phyloP scores from a whole-genome alignment of 768 basidiomycete species.

The Boletus reticuloceps region DNA sequence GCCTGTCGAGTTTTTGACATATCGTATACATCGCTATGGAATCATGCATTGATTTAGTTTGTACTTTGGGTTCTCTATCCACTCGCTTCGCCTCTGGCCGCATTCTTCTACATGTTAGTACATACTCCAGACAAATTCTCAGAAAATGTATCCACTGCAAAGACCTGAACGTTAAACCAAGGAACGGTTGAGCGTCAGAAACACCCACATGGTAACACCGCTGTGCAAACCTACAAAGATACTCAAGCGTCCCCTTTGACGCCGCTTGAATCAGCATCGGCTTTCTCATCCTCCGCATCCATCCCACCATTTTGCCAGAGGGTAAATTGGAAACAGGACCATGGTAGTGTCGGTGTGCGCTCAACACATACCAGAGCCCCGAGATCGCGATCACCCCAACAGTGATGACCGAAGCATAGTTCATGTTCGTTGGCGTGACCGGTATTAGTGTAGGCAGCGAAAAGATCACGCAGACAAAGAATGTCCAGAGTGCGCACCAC shows the following conservation, averaged over 20 bases:
- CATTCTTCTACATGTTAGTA: neutral
- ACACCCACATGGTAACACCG: no score
- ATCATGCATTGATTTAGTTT: neutral
- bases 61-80: no score
- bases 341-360: conserved; percentile 53
- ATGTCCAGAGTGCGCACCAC: conserved; percentile 45
- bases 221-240: neutral
- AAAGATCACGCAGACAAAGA: conserved; percentile 47
- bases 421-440: conserved; percentile 48
- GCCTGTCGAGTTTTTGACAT: conserved; percentile 36
- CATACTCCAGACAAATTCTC: neutral
- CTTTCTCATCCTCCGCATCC: conserved; percentile 5
- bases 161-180: neutral
- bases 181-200: no score
- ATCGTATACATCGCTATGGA: conserved; percentile 7
- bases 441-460: conserved; percentile 50
- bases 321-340: conserved; percentile 57
- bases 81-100: no score
- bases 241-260: neutral
- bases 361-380: conserved; percentile 51
- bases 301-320: neutral
- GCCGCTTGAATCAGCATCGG: neutral
- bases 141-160: neutral
- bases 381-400: conserved; percentile 20
- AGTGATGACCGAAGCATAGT: conserved; percentile 43